Evolutionary conservation across 495 filamentous ascomycete species (phyloP).

Genomic region (Cudoniella acicularis): DNA sequence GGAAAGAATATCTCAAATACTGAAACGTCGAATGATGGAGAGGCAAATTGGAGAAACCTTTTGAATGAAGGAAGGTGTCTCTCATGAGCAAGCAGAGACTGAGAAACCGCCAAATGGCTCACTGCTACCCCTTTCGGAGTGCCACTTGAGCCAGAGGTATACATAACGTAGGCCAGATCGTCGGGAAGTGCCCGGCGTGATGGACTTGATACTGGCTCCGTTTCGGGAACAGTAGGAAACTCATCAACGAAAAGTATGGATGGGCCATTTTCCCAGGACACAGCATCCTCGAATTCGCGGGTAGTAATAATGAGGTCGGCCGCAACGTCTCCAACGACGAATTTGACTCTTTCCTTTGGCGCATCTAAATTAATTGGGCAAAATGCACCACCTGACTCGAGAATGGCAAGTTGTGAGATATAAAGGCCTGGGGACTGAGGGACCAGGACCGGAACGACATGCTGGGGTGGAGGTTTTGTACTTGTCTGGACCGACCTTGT

Average conservation of each 20-base stretch:
- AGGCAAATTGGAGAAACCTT: constrained; percentile 82
- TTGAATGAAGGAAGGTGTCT: constrained; percentile 65
- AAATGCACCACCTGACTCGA: constrained; percentile 76
- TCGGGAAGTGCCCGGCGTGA: constrained; percentile 1
- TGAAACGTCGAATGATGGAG: constrained; percentile 84
- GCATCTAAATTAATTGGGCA: constrained; percentile 72
- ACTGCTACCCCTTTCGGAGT: constrained; percentile 80
- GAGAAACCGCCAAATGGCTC: constrained; percentile 71
- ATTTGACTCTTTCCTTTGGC: constrained; percentile 66
- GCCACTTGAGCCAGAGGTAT: constrained; percentile 88
- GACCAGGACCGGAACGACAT: constrained; percentile 68
- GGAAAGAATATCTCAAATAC: constrained; percentile 90
- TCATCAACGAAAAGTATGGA: constrained; percentile 25
- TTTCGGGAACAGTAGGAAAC: constrained; percentile 12
- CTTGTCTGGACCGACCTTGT: constrained; percentile 3
- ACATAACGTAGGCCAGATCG: constrained; percentile 82
- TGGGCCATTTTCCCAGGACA: constrained; percentile 33
- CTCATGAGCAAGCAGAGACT: constrained; percentile 74
- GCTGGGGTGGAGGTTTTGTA: constrained; percentile 12
- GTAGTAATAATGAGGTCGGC: constrained; percentile 54
- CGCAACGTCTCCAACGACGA: constrained; percentile 66
- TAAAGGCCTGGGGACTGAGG: constrained; percentile 71
- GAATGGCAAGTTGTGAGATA: constrained; percentile 63
- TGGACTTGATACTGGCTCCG: neutral
- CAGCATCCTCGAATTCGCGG: constrained; percentile 27